These are phyloP conservation scores for Irpex sp. DNA, from an alignment of 1,284 basidiomycete species.

Conservation along the genomic window DNA sequence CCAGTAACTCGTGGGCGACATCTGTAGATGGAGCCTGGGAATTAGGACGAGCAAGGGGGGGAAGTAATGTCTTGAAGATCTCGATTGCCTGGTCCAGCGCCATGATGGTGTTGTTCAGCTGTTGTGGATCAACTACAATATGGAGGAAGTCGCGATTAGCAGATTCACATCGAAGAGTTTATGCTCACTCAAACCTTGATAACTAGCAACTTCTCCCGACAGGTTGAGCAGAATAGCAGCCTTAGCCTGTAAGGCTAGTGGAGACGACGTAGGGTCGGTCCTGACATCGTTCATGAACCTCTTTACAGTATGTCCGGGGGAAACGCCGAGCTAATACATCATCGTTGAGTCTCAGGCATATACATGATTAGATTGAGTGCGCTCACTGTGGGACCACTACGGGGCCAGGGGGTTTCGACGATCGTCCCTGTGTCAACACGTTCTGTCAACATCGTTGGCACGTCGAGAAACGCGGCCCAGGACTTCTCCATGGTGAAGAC, in stretches of 20 bases:
- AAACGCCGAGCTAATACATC: neutral
- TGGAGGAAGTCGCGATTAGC: neutral
- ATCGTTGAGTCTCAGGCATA: neutral
- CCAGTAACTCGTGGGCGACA: conserved; percentile 17
- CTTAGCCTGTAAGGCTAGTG: conserved; percentile 32
- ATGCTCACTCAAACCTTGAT: conserved; percentile 7
- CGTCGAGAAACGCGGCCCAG: conserved; percentile 34
- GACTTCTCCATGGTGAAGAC: conserved; percentile 37
- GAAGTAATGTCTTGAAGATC: conserved; percentile 10
- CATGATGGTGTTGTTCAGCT: neutral
- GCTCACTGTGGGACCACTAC: conserved; percentile 22
- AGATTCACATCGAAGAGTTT: neutral
- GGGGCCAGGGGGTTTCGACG: conserved; percentile 39
- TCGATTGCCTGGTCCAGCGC: conserved; percentile 18
- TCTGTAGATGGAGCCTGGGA: neutral
- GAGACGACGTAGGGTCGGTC: conserved; percentile 19
- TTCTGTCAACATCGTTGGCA: conserved; percentile 27
- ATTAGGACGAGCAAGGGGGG: conserved; percentile 8
- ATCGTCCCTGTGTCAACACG: conserved; percentile 19
- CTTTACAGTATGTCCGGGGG: conserved; percentile 12
- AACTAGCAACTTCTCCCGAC: conserved; percentile 22
- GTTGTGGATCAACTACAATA: neutral
- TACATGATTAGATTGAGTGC: neutral
- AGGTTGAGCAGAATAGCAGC: conserved; percentile 32
- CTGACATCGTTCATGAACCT: conserved; percentile 15